Base-by-base conservation (phyloP, 345 rosid genomes). In the Eucalyptus viminalis region DNA sequence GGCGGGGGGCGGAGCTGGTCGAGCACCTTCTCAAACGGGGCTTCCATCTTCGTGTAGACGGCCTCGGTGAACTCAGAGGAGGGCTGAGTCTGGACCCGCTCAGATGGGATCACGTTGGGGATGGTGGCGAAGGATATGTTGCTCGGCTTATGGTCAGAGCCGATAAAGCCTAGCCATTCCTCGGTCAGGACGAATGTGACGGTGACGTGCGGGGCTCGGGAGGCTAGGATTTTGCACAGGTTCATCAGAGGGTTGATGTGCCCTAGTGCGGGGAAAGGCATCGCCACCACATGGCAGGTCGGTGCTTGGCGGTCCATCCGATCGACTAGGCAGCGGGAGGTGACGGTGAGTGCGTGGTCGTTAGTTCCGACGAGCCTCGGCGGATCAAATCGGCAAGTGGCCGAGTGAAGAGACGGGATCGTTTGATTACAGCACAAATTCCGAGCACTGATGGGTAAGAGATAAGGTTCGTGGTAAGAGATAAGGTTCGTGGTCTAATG, bases 51-150 rank as follows among this genome's bases (percentile, higher is more conserved):
- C 14, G 93, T 92, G 17, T 86, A 43, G 49, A 93, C 93, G 12
- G 95, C 95, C 47, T 89, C 89, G 2, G 87, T 2, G 86, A 94
- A 94, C 22, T 90, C 93, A 12, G 90, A 60, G 86, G 90, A 86
- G 88, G 92, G 90, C 7, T 45, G 86, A 49, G 89, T 92, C 72
- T 90, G 91, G 47, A 43, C 91, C 22, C 15, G 90, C 90, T 95
- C 94, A 2, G 94, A 91, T 5, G 94, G 96, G 88, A 94, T 60
- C 43, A 94, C 93, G 90, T 93, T 95, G 16, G 95, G 95, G 44
- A 94, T 76, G 5, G 94, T 67, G 45, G 86, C 80, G 88, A 93
- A 91, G 11, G 88, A 89, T 85, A 94, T 80, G 76, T 89, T 90
- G 81, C 69, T 67, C 1, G 95, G 95, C 88, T 91, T 92, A 4